phyloP scores from a whole-genome alignment of 768 basidiomycete genomes.

The Auricularia heimuer region DNA sequence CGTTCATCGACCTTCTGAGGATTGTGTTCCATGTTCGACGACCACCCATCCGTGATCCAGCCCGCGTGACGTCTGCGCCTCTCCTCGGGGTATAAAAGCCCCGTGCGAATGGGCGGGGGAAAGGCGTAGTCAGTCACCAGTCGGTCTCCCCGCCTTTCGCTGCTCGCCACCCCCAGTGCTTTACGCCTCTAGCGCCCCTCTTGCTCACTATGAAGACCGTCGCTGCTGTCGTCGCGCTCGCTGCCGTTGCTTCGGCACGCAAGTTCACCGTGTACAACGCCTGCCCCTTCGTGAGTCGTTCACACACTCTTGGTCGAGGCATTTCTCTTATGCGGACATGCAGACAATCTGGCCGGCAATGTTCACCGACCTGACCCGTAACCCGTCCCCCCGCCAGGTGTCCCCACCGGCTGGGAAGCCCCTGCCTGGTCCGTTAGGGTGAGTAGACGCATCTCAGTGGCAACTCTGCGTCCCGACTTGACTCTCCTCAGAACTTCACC shows the following conservation, averaged over 20 bases:
- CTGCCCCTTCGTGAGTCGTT: conserved; percentile 37
- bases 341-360: conserved; percentile 1
- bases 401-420: conserved; percentile 13
- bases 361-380: conserved; percentile 9
- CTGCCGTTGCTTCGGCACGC: conserved; percentile 25
- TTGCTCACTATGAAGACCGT: not conserved
- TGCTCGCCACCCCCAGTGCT: not conserved
- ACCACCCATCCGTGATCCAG: no score
- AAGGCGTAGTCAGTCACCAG: not conserved
- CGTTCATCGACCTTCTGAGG: not conserved
- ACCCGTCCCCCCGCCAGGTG: not conserved
- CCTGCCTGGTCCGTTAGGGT: not conserved
- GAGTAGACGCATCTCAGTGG: not conserved
- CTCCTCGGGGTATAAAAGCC: not conserved
- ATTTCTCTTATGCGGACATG: not conserved
- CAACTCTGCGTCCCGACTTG: not conserved
- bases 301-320: not conserved
- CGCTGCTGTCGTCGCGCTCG: conserved; percentile 11
- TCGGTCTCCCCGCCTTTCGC: not conserved
- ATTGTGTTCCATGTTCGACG: no score
- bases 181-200: no score
- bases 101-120: not conserved
- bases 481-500: conserved; percentile 27
- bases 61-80: not conserved
- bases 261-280: conserved; percentile 52